phyloP scores from a whole-genome alignment of 768 basidiomycete genomes.

The Auricularia auricula-judae region DNA sequence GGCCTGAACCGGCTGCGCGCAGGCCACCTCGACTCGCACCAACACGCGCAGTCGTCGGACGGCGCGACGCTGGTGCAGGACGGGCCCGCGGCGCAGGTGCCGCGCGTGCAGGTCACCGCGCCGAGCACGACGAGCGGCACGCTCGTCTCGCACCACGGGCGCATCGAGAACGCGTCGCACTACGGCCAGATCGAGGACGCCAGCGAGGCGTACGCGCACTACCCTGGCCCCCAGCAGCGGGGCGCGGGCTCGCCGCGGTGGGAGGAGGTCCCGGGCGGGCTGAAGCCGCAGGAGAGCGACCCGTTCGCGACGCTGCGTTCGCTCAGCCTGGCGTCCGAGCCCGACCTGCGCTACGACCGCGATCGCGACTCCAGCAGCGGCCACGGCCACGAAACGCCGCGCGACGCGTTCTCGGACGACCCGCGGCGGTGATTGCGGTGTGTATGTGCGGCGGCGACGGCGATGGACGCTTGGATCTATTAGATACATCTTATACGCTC shows the following conservation, averaged over 20 bases:
- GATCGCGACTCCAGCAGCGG: not conserved
- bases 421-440: not conserved
- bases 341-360: not conserved
- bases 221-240: too few relatives aligned
- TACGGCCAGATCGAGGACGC: not conserved
- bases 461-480: too few relatives aligned
- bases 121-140: not conserved
- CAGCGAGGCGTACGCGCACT: not conserved
- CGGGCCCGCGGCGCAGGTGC: not conserved
- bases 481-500: too few relatives aligned
- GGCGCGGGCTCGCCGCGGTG: not conserved
- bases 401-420: not conserved
- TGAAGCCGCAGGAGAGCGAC: not conserved
- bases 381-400: not conserved
- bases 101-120: not conserved
- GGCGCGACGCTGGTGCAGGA: not conserved
- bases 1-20: not conserved
- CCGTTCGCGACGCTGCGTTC: not conserved
- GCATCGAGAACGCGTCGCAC: not conserved
- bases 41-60: not conserved
- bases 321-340: not conserved
- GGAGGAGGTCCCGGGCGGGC: not conserved
- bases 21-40: not conserved
- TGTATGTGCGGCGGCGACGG: too few relatives aligned
- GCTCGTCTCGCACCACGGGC: not conserved